Conservation (phyloP, 2,329 filamentous ascomycete genomes). For the Apiospora koreana region DNA sequence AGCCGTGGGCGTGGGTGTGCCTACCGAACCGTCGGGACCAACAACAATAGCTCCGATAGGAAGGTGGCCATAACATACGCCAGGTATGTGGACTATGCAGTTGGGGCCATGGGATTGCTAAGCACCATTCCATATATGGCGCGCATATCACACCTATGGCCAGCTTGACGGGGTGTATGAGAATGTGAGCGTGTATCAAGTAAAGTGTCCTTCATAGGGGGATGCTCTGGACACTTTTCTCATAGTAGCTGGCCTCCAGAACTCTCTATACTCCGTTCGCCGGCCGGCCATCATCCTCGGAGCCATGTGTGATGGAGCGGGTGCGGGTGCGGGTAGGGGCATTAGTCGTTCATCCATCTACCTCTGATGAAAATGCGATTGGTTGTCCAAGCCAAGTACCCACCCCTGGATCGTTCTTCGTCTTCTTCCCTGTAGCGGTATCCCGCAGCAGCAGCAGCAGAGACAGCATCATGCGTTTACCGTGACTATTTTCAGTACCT, state of each 20-base stretch:
- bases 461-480: not conserved
- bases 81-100: not conserved
- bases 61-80: not conserved
- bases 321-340: not conserved
- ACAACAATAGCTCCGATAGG: not conserved
- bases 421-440: not conserved
- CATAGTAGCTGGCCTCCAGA: not conserved
- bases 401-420: not conserved
- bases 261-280: not conserved
- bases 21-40: not conserved
- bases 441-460: not conserved
- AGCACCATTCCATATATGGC: not conserved
- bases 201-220: not conserved
- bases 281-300: not conserved
- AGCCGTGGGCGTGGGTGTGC: not conserved
- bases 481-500: not conserved
- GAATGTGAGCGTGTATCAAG: not conserved
- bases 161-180: not conserved
- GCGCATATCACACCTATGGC: not conserved
- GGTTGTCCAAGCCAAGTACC: not conserved
- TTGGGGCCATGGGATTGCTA: not conserved
- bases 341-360: not conserved
- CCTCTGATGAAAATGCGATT: not conserved
- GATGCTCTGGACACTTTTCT: not conserved
- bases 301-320: not conserved